phyloP scores from a whole-genome alignment of 2,329 filamentous ascomycete species.

The Exophiala sp. region DNA sequence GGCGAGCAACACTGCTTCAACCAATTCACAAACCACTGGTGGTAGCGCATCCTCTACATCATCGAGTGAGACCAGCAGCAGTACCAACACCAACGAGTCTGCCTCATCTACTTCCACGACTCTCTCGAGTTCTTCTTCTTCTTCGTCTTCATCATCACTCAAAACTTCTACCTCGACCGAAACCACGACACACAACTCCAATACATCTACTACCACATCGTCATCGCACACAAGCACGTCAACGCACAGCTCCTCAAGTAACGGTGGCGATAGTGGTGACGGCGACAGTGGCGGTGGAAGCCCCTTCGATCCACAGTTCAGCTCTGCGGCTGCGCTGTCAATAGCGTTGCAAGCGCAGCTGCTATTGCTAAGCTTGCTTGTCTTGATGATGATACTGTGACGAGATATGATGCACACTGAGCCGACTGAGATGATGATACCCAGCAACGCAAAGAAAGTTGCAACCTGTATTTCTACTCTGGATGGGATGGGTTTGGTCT shows the following conservation, averaged over 20 bases:
- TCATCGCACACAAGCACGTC: slow-evolving; percentile 63
- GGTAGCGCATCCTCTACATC: slow-evolving; percentile 28
- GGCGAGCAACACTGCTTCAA: slow-evolving; percentile 20
- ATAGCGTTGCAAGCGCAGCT: background rate
- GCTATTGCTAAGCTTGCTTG: background rate
- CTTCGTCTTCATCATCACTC: slow-evolving; percentile 43
- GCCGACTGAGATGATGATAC: background rate
- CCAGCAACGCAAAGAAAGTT: too few species aligned
- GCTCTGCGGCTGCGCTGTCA: background rate
- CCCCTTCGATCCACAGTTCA: slow-evolving; percentile 41
- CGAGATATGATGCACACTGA: background rate
- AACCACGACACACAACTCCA: slow-evolving; percentile 57
- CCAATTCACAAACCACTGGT: slow-evolving; percentile 21
- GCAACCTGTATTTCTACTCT: too few species aligned
- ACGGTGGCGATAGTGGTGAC: background rate
- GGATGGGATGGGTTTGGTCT: too few species aligned
- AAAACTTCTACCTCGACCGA: slow-evolving; percentile 24
- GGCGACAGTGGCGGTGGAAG: slow-evolving; percentile 53
- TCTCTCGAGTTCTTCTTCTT: slow-evolving; percentile 40
- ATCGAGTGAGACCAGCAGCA: slow-evolving; percentile 2
- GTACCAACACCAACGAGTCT: background rate
- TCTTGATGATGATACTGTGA: background rate
- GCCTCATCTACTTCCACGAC: slow-evolving; percentile 32
- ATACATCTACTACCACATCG: slow-evolving; percentile 73
- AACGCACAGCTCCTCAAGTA: background rate